A percentile compares a stretch with the other conserved stretches of the same genome.
phyloP scores from a whole-genome alignment of 768 basidiomycete genomes.

The Serendipita sp. region DNA sequence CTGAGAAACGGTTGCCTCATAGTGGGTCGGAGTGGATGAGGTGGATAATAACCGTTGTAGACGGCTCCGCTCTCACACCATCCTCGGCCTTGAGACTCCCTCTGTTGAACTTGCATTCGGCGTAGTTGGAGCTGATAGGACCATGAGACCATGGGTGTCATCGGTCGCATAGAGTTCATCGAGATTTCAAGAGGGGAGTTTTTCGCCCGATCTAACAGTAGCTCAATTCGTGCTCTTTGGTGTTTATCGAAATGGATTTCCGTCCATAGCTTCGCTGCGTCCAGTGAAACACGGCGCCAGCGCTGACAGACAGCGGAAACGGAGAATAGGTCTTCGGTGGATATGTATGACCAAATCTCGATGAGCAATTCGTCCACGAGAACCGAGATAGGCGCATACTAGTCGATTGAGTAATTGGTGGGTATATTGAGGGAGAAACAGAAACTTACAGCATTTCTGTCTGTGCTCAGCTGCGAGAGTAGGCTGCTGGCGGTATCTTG shows the following conservation, averaged over 20 bases:
- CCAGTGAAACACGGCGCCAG: not conserved
- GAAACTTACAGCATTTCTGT: too few relatives aligned
- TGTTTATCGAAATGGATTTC: not conserved
- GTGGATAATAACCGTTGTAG: not conserved
- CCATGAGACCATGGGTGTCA: too few relatives aligned
- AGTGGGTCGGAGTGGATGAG: not conserved
- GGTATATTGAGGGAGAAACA: too few relatives aligned
- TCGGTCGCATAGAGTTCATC: not conserved
- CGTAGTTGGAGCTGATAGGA: too few relatives aligned
- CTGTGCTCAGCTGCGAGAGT: too few relatives aligned
- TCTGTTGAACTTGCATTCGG: too few relatives aligned
- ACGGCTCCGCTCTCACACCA: not conserved
- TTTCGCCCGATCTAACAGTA: not conserved
- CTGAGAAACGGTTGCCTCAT: not conserved
- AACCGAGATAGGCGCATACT: not conserved
- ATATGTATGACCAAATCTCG: not conserved
- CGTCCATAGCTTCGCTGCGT: not conserved
- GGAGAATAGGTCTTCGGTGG: not conserved
- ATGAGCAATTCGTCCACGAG: not conserved
- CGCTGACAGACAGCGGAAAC: not conserved
- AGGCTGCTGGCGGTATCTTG: too few relatives aligned
- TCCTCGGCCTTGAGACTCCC: too few relatives aligned
- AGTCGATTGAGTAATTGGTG: not conserved
- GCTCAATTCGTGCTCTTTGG: not conserved
- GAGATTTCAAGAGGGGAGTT: not conserved